phyloP scores from a whole-genome alignment of 192 early-diverging fungal genomes.

The Gryganskiella cystojenkinii region DNA sequence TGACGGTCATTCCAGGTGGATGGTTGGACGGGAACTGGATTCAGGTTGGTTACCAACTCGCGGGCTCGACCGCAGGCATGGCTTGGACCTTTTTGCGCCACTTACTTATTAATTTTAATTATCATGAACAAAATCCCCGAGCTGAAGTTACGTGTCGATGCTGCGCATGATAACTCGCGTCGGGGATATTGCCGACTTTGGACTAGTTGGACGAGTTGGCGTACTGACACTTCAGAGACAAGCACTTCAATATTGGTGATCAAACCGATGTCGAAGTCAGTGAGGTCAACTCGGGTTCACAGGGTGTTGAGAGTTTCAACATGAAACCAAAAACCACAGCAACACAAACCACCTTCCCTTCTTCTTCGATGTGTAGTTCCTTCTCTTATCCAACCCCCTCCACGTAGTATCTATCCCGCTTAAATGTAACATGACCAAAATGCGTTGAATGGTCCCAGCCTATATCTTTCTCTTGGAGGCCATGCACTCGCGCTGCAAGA shows the following conservation, averaged over 20 bases:
- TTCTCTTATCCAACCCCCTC: no score
- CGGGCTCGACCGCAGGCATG: slow-evolving; percentile 76
- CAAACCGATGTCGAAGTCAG: slow-evolving; percentile 52
- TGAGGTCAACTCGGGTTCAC: slow-evolving; percentile 30
- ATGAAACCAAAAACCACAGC: no score
- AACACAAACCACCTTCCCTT: no score
- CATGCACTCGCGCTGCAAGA: no score
- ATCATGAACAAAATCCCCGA: slow-evolving; percentile 85
- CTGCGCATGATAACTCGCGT: slow-evolving; percentile 74
- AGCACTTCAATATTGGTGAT: no score
- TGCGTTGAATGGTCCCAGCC: no score
- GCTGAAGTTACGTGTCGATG: slow-evolving; percentile 79
- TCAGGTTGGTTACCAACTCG: slow-evolving; percentile 85
- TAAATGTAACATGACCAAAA: no score
- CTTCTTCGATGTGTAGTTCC: no score
- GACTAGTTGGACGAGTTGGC: slow-evolving; percentile 82
- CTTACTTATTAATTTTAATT: slow-evolving; percentile 78
- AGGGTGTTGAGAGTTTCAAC: slow-evolving; percentile 32
- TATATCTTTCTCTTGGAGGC: no score
- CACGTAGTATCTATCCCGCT: no score
- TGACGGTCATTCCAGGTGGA: slow-evolving; percentile 70
- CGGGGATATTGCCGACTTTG: slow-evolving; percentile 84
- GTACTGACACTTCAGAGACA: slow-evolving; percentile 61
- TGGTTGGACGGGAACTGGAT: slow-evolving; percentile 72
- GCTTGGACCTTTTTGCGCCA: slow-evolving; percentile 80